A percentile compares a stretch with the other conserved stretches of the same genome.
phyloP scores from a whole-genome alignment of 2,329 filamentous ascomycete species.

The Xylaria sp. region DNA sequence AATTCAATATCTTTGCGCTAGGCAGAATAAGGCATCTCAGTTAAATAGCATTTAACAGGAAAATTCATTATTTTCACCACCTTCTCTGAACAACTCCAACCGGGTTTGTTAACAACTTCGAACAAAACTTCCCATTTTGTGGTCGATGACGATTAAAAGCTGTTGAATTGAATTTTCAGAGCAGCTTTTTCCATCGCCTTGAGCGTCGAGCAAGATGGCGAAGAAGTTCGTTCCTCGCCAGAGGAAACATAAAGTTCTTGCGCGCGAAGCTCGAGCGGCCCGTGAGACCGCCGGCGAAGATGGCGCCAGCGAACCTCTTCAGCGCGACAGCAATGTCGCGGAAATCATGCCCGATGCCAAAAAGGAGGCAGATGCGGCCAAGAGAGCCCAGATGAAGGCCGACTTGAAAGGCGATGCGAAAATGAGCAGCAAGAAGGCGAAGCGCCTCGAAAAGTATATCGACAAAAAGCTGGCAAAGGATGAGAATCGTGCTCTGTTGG shows the following conservation, averaged over 20 bases:
- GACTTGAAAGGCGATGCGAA: constrained; percentile 50
- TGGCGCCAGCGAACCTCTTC: constrained; percentile 30
- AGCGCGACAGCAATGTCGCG: constrained; percentile 49
- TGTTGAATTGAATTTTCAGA: constrained; percentile 3
- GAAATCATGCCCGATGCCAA: constrained; percentile 46
- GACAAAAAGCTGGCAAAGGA: constrained; percentile 94
- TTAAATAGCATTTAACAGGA: too few species aligned
- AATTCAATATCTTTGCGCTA: too few species aligned
- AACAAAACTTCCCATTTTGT: background rate
- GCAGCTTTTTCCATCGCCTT: constrained; percentile 14
- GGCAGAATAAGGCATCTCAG: too few species aligned
- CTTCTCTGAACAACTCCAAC: too few species aligned
- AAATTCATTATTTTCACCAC: too few species aligned
- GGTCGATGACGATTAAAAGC: background rate
- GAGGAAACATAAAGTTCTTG: constrained; percentile 64
- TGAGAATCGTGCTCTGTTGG: constrained; percentile 77
- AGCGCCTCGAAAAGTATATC: constrained; percentile 63
- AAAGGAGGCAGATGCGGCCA: constrained; percentile 44
- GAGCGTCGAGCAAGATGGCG: constrained; percentile 37
- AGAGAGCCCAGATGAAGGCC: constrained; percentile 50
- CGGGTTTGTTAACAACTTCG: too few species aligned
- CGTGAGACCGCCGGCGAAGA: constrained; percentile 39
- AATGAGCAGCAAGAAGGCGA: constrained; percentile 60
- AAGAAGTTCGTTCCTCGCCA: constrained; percentile 58
- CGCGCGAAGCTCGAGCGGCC: constrained; percentile 56